A percentile compares a stretch with the other conserved stretches of the same genome.
phyloP scores from a whole-genome alignment of 1,284 basidiomycete species.

The Leccinum holopus region DNA sequence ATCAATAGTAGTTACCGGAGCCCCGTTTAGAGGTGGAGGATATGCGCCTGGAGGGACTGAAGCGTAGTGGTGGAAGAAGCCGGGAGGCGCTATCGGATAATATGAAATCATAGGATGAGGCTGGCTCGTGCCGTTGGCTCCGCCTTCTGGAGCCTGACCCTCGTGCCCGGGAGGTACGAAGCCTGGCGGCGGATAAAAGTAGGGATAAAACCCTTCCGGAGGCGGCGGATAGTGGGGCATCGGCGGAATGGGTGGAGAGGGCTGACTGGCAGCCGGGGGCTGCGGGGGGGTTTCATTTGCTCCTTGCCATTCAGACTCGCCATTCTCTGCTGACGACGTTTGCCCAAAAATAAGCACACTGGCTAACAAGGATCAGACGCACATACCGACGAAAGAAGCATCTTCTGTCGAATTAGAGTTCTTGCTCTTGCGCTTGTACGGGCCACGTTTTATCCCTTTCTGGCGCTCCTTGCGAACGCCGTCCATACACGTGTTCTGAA shows the following conservation, averaged over 20 bases:
- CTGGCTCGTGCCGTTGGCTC: slow-evolving; percentile 41
- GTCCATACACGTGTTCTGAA: slow-evolving; percentile 68
- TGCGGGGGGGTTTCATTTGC: slow-evolving; percentile 24
- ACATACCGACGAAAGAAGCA: slow-evolving; percentile 22
- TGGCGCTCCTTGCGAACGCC: slow-evolving; percentile 80
- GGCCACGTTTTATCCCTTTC: slow-evolving; percentile 83
- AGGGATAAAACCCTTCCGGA: slow-evolving; percentile 55
- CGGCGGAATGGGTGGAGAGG: slow-evolving; percentile 40
- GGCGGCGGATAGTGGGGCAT: slow-evolving; percentile 39
- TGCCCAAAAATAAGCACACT: slow-evolving; percentile 16
- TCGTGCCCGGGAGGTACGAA: slow-evolving; percentile 43
- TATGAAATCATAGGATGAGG: slow-evolving; percentile 44
- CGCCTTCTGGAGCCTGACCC: slow-evolving; percentile 43
- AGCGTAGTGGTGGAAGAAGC: slow-evolving; percentile 36
- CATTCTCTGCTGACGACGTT: slow-evolving; percentile 18
- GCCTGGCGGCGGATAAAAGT: slow-evolving; percentile 49
- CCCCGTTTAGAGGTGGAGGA: slow-evolving; percentile 29
- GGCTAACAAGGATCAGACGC: slow-evolving; percentile 11
- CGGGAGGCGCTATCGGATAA: slow-evolving; percentile 41
- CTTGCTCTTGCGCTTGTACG: slow-evolving; percentile 78
- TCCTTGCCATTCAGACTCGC: slow-evolving; percentile 37
- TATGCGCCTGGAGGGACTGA: slow-evolving; percentile 28
- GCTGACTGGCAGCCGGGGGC: slow-evolving; percentile 29
- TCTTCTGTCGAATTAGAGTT: slow-evolving; percentile 20
- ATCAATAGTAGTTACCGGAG: slow-evolving; percentile 31